A percentile compares a stretch with the other conserved stretches of the same genome.
Conservation (phyloP, 495 filamentous ascomycete species). For the Thermochaetoides thermophila region DNA sequence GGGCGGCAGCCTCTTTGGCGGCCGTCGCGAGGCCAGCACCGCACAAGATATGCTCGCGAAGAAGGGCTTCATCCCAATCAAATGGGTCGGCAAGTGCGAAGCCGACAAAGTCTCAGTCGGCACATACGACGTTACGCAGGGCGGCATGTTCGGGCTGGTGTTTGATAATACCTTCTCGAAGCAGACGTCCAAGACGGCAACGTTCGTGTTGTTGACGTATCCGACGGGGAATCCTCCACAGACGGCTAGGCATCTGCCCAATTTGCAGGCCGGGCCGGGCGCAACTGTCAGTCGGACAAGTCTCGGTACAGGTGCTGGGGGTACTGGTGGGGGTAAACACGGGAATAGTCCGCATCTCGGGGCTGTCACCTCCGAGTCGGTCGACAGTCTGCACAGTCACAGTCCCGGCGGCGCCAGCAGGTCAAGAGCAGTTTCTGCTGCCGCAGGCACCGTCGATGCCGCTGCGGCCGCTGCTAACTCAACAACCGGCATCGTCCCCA, state of each 20-base stretch:
- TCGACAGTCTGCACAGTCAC: constrained; percentile 43
- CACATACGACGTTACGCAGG: constrained; percentile 69
- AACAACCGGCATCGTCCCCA: constrained; percentile 8
- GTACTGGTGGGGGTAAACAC: too few relatives aligned
- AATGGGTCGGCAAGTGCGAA: constrained; percentile 89
- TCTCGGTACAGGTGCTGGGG: too few relatives aligned
- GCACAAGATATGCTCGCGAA: constrained; percentile 68
- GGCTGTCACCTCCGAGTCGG: constrained; percentile 32
- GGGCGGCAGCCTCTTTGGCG: constrained; percentile 24
- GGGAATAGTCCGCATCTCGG: constrained; percentile 21
- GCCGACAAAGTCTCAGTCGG: constrained; percentile 91
- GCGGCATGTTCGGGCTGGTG: constrained; percentile 89
- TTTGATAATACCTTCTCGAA: constrained; percentile 99
- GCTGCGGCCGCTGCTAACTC: too few relatives aligned
- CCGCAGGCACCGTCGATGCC: constrained; percentile 23
- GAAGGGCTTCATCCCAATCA: constrained; percentile 73
- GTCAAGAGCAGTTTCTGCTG: constrained; percentile 16
- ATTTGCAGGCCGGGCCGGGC: constrained; percentile 30
- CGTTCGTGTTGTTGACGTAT: constrained; percentile 86
- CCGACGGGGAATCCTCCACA: constrained; percentile 73
- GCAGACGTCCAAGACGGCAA: constrained; percentile 83
- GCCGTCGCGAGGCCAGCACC: constrained; percentile 40
- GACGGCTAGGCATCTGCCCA: constrained; percentile 53
- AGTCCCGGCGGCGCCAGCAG: constrained; percentile 5
- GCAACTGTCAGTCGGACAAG: constrained; percentile 35